phyloP scores from a whole-genome alignment of 192 early-diverging fungal species.

The Obelidium mucronatum region DNA sequence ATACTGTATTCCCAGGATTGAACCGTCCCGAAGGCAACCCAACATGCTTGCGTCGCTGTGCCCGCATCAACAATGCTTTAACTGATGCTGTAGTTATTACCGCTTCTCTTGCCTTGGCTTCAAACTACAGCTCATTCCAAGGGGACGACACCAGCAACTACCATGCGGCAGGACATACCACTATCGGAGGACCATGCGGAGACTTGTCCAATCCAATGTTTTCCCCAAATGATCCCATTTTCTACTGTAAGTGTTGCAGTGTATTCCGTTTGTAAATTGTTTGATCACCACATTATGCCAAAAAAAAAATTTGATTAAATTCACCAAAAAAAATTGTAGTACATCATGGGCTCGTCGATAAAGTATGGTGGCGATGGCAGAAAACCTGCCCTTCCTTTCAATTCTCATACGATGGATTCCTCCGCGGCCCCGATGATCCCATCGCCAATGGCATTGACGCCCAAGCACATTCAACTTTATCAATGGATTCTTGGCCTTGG shows the following conservation, averaged over 20 bases:
- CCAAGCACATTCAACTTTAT: not conserved
- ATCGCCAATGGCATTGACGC: not conserved
- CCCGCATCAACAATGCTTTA: not conserved
- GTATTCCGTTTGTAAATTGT: no score
- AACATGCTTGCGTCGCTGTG: conserved; percentile 25
- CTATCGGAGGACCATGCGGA: conserved; percentile 1
- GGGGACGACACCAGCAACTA: conserved; percentile 15
- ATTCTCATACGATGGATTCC: not conserved
- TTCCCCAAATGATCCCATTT: conserved; percentile 6
- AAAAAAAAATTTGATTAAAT: not conserved
- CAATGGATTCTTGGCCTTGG: conserved; percentile 6
- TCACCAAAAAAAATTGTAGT: not conserved
- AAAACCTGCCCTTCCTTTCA: not conserved
- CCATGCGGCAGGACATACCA: not conserved
- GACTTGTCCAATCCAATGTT: not conserved
- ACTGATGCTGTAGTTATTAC: conserved; percentile 26
- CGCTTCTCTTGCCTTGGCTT: not conserved
- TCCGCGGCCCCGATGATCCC: not conserved
- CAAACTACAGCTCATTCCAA: conserved; percentile 3
- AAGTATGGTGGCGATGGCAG: conserved; percentile 26
- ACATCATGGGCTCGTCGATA: conserved; percentile 19
- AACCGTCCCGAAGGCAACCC: conserved; percentile 8
- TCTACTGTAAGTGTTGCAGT: no score
- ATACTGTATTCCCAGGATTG: not conserved
- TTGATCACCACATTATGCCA: not conserved